These are phyloP conservation scores for Monilinia fructicola DNA, from an alignment of 2,329 filamentous ascomycete species.

Conservation along the genomic window DNA sequence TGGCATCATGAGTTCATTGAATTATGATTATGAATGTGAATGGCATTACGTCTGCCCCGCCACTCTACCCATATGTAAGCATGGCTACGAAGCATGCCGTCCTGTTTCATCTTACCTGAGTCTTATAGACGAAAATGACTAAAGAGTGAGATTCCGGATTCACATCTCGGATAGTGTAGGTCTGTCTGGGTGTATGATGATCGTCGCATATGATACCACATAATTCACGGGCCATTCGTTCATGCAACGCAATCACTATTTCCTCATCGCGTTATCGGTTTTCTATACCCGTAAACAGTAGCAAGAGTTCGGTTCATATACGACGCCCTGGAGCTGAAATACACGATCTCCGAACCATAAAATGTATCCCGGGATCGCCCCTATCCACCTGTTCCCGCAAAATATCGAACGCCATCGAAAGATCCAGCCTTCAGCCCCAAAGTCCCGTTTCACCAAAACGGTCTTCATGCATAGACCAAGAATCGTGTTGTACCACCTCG, in stretches of 20 bases:
- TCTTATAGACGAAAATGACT: background rate
- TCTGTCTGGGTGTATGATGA: conserved; percentile 12
- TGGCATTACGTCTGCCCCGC: background rate
- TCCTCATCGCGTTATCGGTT: background rate
- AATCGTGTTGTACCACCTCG: background rate
- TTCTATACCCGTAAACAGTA: background rate
- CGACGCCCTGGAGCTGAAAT: background rate
- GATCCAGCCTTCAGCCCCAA: background rate
- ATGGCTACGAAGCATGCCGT: conserved; percentile 4
- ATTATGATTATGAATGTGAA: background rate
- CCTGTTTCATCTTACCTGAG: background rate
- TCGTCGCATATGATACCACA: conserved; percentile 2
- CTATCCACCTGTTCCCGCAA: background rate
- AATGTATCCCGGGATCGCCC: background rate
- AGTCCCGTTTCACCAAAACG: conserved; percentile 17
- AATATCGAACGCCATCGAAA: background rate
- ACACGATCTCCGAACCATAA: background rate
- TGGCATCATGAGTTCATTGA: background rate
- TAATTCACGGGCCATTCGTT: background rate
- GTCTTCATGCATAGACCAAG: background rate
- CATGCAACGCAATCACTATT: background rate
- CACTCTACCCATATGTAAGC: conserved; percentile 3
- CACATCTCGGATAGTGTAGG: background rate
- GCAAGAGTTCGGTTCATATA: background rate
- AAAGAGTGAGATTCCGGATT: background rate